phyloP scores from a whole-genome alignment of 2,329 filamentous ascomycete genomes.

The Nigrospora osmanthi region DNA sequence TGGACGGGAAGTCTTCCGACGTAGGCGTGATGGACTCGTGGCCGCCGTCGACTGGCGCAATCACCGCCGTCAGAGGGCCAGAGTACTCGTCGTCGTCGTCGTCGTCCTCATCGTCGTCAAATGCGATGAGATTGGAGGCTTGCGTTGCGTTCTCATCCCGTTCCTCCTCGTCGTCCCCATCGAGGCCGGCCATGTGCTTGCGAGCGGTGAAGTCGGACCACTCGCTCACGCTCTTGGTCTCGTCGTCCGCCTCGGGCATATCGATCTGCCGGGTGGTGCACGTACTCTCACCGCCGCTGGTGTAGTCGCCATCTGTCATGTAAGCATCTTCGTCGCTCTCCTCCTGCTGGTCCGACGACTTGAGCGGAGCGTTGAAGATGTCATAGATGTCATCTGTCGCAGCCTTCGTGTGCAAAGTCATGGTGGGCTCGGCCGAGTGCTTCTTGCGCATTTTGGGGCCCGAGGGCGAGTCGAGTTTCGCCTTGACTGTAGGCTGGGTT shows the following conservation, averaged over 20 bases:
- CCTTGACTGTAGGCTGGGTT: slow-evolving; percentile 61
- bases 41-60: slow-evolving; percentile 22
- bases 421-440: slow-evolving; percentile 68
- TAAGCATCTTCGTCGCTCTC: slow-evolving; percentile 56
- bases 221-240: slow-evolving; percentile 61
- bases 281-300: slow-evolving; percentile 78
- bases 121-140: slow-evolving; percentile 23
- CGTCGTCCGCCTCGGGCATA: slow-evolving; percentile 34
- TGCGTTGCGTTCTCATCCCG: slow-evolving; percentile 28
- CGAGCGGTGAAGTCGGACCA: slow-evolving; percentile 83
- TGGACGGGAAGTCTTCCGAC: slow-evolving; percentile 34
- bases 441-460: slow-evolving; percentile 78
- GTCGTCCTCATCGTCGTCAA: slow-evolving; percentile 25
- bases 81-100: slow-evolving; percentile 22
- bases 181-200: slow-evolving; percentile 55
- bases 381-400: slow-evolving; percentile 97
- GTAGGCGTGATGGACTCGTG: slow-evolving; percentile 25
- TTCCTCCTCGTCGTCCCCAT: slow-evolving; percentile 18
- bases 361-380: slow-evolving; percentile 84
- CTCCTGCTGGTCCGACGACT: slow-evolving; percentile 28
- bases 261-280: slow-evolving; percentile 63
- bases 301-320: slow-evolving; percentile 69
- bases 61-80: slow-evolving; percentile 9
- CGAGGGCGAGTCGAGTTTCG: slow-evolving; percentile 84
- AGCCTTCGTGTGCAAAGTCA: slow-evolving; percentile 93